These are phyloP conservation scores for Spathaspora arborariae DNA, from an alignment of 805 yeast genomes.

Conservation along the genomic window DNA sequence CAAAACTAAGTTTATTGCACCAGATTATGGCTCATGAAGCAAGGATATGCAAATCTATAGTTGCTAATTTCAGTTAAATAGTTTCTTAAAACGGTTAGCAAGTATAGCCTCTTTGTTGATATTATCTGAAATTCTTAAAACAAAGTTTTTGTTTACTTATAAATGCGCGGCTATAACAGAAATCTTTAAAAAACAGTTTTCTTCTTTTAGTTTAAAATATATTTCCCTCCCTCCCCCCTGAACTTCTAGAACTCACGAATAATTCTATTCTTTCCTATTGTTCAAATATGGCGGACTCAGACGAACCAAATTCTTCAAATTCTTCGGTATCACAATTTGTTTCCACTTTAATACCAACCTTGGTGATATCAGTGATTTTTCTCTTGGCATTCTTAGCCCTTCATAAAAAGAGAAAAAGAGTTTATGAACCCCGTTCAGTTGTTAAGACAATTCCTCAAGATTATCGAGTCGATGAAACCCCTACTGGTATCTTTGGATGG, in stretches of 20 bases:
- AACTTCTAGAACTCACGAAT: too few species aligned
- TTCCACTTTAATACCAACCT: slow-evolving; percentile 43
- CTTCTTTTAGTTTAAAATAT: too few species aligned
- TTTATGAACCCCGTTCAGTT: slow-evolving; percentile 48
- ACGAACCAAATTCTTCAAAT: slow-evolving; percentile 9
- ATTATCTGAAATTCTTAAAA: not conserved
- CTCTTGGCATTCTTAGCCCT: slow-evolving; percentile 34
- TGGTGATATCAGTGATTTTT: slow-evolving; percentile 40
- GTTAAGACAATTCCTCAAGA: slow-evolving; percentile 46
- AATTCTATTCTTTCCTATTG: too few species aligned
- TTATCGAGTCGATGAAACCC: slow-evolving; percentile 40
- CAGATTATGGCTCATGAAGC: not conserved
- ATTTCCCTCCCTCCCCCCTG: too few species aligned
- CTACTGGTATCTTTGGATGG: slow-evolving; percentile 54
- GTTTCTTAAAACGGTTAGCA: not conserved
- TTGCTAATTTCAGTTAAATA: not conserved
- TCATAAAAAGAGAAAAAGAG: slow-evolving; percentile 43
- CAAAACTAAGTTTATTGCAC: too few species aligned
- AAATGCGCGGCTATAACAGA: not conserved
- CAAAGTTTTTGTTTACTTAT: not conserved
- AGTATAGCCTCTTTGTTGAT: too few species aligned
- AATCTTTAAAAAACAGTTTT: too few species aligned
- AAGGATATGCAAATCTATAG: not conserved
- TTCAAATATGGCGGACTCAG: not conserved
- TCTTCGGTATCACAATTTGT: slow-evolving; percentile 50